These are phyloP conservation scores for Pittosporum tobira DNA, from an alignment of 129 eudicot species.

Conservation along the genomic window DNA sequence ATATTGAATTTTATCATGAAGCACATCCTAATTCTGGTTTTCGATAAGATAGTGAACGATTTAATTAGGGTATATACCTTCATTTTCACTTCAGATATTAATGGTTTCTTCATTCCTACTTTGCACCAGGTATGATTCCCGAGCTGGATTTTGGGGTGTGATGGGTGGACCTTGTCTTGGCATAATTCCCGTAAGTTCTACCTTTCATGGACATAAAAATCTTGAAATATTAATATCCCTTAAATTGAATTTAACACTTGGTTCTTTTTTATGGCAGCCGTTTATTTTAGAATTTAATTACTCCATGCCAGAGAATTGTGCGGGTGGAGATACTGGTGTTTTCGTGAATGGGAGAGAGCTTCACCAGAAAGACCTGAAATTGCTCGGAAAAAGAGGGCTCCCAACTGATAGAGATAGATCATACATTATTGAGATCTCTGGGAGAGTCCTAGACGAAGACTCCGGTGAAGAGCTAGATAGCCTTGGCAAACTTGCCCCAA, in stretches of 20 bases:
- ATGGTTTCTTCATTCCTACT: background rate
- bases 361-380: conserved; percentile 64
- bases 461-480: conserved; percentile 83
- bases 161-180: conserved; percentile 98
- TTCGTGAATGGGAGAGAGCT: conserved; percentile 97
- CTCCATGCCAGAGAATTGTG: conserved; percentile 73
- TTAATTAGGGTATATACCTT: background rate
- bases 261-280: conserved; percentile 42
- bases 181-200: conserved; percentile 74
- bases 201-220: conserved; percentile 11
- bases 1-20: background rate
- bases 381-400: conserved; percentile 78
- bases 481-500: conserved; percentile 97
- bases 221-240: background rate
- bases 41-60: background rate
- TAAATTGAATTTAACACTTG: background rate
- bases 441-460: conserved; percentile 80
- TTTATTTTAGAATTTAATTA: conserved; percentile 80
- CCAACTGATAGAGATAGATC: conserved; percentile 61
- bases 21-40: background rate
- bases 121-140: conserved; percentile 65
- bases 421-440: conserved; percentile 80
- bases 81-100: background rate
- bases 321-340: conserved; percentile 77
- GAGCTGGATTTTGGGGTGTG: conserved; percentile 97